phyloP scores from a whole-genome alignment of 208 protist genomes.

The Naegleria gruberi region DNA sequence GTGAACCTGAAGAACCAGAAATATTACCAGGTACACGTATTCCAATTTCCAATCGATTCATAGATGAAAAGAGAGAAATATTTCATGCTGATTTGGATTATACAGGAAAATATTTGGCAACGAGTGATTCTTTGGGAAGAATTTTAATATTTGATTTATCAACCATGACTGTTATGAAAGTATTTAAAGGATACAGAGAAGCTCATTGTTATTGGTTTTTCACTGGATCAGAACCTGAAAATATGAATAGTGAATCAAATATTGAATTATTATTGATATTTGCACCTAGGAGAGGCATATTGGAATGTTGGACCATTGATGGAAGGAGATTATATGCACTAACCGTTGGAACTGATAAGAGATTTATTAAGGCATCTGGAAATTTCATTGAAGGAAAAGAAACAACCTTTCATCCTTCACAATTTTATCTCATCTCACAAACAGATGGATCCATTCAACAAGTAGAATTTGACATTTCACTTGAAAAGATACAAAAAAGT shows the following conservation, averaged over 20 bases:
- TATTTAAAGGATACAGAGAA: conserved; percentile 3
- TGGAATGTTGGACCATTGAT: background rate
- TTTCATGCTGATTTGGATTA: background rate
- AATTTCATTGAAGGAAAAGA: background rate
- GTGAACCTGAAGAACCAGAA: background rate
- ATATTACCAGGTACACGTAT: background rate
- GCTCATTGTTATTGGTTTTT: conserved; percentile 2
- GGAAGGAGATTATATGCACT: background rate
- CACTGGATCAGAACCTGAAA: background rate
- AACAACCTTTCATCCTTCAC: background rate
- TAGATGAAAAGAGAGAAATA: background rate
- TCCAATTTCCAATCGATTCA: background rate
- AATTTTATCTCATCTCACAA: background rate
- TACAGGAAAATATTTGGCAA: background rate
- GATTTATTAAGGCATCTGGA: background rate
- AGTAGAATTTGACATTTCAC: background rate
- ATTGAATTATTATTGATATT: background rate
- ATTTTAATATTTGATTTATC: background rate
- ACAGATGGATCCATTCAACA: background rate
- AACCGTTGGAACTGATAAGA: background rate
- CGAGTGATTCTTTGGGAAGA: background rate
- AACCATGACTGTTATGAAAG: background rate
- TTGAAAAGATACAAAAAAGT: too few species aligned
- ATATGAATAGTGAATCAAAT: background rate
- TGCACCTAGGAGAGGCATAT: background rate